Base-by-base conservation (phyloP, 2,329 filamentous ascomycete genomes). In the Neofusicoccum sp. region DNA sequence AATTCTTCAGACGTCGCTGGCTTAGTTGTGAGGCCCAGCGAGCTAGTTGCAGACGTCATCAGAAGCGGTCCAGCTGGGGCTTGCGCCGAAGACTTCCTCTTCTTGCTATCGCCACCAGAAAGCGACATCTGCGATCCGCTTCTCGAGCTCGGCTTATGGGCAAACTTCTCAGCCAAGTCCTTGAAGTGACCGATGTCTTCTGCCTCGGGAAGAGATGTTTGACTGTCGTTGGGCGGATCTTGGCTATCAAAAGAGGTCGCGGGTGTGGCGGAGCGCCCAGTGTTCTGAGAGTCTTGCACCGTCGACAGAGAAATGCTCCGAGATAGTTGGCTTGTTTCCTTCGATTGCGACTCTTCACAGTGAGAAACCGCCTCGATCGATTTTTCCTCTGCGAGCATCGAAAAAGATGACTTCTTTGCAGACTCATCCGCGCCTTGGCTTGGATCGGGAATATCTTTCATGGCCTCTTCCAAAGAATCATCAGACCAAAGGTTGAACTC, bases 401-500 rank as follows among this genome's bases (percentile, higher is more conserved):
- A 43, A 26, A 28, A 41, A 20, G 34, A 24, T 5, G 44, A 33
- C 14, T 33, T 43, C n/a, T 38, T 45, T n/a, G 6, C 51, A 3
- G 14, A 11, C 9, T 43, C 43, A 34, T 26, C 28, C 3, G 20
- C 4, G n/a, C 12, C 33, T 9, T 54, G 56, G 20, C 53, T 62
- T 6, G 71, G 62, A 58, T 75, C 74, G 41, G 69, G 70, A 1
- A 72, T 63, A 51, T 70, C 67, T 11, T 72, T 73, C 65, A 78
- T 72, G 6, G 75, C 78, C 24, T 79, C 76, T 24, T 76, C 75
- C 6, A 78, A 68, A 4, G 78, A 80, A 58, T 80, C 79, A 63
- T 81, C 79, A 3, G 79, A 80, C 68, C 73, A 80, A 1, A 81
- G 66, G 24, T 79, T 74, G 61, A 81, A 78, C 12, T 79, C 75